phyloP scores from a whole-genome alignment of 352 stramenopile genomes.

The Globisporangium rhizosaccharum region DNA sequence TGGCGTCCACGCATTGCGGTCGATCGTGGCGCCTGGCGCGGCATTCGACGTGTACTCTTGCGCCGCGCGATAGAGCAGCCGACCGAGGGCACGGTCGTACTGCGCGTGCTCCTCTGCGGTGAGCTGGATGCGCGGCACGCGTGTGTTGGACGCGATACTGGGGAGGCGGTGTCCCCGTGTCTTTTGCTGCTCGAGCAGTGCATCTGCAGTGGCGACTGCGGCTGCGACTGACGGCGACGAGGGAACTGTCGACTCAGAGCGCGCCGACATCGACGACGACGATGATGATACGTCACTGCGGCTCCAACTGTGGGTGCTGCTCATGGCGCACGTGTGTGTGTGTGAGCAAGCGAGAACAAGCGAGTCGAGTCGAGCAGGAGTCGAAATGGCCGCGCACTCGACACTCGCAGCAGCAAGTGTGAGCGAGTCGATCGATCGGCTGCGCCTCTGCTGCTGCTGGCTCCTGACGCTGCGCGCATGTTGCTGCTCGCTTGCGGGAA shows the following conservation, averaged over 20 bases:
- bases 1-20: conserved; percentile 27
- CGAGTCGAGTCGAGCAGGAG: no score
- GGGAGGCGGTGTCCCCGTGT: conserved; percentile 15
- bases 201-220: background rate
- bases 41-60: conserved; percentile 17
- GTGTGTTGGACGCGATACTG: conserved; percentile 11
- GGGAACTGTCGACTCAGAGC: background rate
- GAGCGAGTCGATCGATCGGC: no score
- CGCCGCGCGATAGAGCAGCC: conserved; percentile 24
- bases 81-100: conserved; percentile 21
- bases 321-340: background rate
- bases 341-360: background rate
- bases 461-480: no score
- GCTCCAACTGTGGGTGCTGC: background rate
- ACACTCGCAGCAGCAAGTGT: no score
- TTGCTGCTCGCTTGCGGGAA: no score
- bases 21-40: conserved; percentile 6
- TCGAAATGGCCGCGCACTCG: background rate
- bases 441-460: no score
- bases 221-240: background rate
- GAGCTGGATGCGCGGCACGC: conserved; percentile 7
- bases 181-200: background rate
- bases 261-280: background rate
- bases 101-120: conserved; percentile 21
- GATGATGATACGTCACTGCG: background rate